Evolutionary conservation across 192 early-diverging fungal genomes (phyloP).

Genomic region (Entomortierella lignicola): DNA sequence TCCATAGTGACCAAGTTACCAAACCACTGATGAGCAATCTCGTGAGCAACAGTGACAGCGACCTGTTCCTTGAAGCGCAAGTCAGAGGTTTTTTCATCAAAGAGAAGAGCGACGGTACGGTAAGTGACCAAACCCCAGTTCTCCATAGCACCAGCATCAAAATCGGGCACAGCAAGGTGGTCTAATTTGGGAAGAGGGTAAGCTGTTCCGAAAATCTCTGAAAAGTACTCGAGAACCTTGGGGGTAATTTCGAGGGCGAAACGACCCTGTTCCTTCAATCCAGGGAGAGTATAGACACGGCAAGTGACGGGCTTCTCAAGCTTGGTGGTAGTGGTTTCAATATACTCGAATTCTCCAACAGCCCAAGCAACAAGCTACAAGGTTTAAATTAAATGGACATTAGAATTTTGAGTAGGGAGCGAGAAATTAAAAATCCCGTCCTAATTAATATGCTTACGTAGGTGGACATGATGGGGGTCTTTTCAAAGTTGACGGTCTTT

Average conservation of each 20-base stretch:
- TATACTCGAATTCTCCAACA: slow-evolving; percentile 92
- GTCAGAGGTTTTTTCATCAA: slow-evolving; percentile 82
- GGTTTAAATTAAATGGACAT: not conserved
- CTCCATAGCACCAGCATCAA: slow-evolving; percentile 91
- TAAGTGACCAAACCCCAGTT: slow-evolving; percentile 99
- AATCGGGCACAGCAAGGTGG: slow-evolving; percentile 93
- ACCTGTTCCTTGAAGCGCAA: slow-evolving; percentile 83
- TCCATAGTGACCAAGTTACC: slow-evolving; percentile 97
- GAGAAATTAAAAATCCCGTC: no score
- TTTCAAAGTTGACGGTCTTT: slow-evolving; percentile 89
- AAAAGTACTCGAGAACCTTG: slow-evolving; percentile 85
- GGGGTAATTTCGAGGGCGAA: slow-evolving; percentile 87
- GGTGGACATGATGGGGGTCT: slow-evolving; percentile 94
- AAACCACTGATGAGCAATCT: slow-evolving; percentile 89
- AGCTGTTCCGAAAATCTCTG: slow-evolving; percentile 85
- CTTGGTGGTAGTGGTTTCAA: slow-evolving; percentile 82
- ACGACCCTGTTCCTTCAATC: slow-evolving; percentile 81
- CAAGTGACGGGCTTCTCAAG: slow-evolving; percentile 80
- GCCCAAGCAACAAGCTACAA: slow-evolving; percentile 82
- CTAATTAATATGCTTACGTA: slow-evolving; percentile 67
- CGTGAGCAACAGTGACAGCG: slow-evolving; percentile 91
- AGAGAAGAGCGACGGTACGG: slow-evolving; percentile 84
- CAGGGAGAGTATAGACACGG: slow-evolving; percentile 90
- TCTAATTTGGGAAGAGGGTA: slow-evolving; percentile 94
- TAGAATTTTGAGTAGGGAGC: no score